Percentiles rank a stretch among this genome's conserved stretches.
Evolutionary conservation across 345 rosid species (phyloP).

Genomic region (Populus pruinosa): DNA sequence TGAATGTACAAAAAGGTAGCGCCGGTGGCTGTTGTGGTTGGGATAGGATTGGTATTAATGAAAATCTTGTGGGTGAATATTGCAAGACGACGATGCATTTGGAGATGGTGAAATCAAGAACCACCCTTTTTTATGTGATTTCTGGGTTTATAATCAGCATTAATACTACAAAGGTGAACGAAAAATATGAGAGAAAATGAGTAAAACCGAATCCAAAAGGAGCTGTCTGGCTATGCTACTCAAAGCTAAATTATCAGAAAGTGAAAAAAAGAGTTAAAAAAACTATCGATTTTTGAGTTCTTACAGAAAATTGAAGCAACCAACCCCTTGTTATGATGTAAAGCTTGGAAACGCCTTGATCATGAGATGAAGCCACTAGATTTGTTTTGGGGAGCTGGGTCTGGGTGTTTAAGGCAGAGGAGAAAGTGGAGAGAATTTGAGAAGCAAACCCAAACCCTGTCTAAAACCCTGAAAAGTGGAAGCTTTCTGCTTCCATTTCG

Average conservation of each 20-base stretch:
- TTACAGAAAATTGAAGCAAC: not conserved
- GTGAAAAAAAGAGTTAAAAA: not conserved
- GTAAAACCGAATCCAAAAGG: not conserved
- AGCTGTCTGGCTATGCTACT: no score
- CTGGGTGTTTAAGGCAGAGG: not conserved
- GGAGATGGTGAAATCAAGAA: constrained; percentile 11
- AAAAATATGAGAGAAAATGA: not conserved
- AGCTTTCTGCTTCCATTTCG: not conserved
- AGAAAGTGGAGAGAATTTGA: not conserved
- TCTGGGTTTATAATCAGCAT: not conserved
- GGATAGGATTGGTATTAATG: constrained; percentile 23
- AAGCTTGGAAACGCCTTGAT: not conserved
- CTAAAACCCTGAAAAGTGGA: not conserved
- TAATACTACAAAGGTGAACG: not conserved
- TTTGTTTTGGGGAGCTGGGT: not conserved
- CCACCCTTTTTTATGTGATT: constrained; percentile 13
- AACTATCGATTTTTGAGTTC: not conserved
- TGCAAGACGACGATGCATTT: constrained; percentile 52
- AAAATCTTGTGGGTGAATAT: constrained; percentile 26
- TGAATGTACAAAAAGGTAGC: constrained; percentile 16
- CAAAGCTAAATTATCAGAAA: not conserved
- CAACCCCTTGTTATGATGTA: not conserved
- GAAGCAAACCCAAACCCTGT: not conserved
- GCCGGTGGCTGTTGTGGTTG: constrained; percentile 9
- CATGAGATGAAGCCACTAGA: not conserved